These are phyloP conservation scores for Dactylella cylindrospora DNA, from an alignment of 2,329 filamentous ascomycete species.

Conservation along the genomic window DNA sequence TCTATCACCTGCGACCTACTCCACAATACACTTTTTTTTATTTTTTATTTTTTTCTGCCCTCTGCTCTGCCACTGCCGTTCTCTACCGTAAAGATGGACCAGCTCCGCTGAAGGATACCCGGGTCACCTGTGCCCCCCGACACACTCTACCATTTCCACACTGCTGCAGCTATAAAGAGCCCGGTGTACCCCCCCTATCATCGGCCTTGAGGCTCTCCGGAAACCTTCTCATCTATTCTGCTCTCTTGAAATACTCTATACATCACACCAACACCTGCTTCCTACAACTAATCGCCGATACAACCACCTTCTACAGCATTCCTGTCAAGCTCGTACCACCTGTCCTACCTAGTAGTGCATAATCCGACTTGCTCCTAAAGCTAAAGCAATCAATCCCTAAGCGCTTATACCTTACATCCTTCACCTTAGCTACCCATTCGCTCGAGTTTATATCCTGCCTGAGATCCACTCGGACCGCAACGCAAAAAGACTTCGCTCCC, in stretches of 20 bases:
- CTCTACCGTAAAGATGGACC: conserved; percentile 38
- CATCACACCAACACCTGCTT: background rate
- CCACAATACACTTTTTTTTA: background rate
- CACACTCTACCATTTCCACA: conserved; percentile 32
- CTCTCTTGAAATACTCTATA: conserved; percentile 11
- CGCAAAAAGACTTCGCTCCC: conserved; percentile 22
- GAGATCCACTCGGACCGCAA: conserved; percentile 19
- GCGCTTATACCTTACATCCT: conserved; percentile 20
- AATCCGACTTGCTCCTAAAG: conserved; percentile 11
- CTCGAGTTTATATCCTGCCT: conserved; percentile 25
- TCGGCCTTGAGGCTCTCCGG: conserved; percentile 36
- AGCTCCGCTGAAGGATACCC: conserved; percentile 43
- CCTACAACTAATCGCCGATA: conserved; percentile 29
- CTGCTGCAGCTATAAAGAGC: conserved; percentile 42
- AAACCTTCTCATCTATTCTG: conserved; percentile 34
- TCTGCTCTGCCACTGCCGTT: conserved; percentile 10
- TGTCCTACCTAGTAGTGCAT: conserved; percentile 19
- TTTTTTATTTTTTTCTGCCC: background rate
- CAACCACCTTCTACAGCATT: conserved; percentile 10
- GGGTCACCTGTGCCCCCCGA: conserved; percentile 42
- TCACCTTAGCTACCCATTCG: conserved; percentile 27
- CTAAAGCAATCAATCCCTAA: conserved; percentile 43
- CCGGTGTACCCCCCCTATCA: conserved; percentile 21
- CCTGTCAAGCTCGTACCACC: conserved; percentile 27
- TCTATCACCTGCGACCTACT: conserved; percentile 31